Evolutionary conservation across 164 flowering plant genomes (phyloP), one percentile per base, ranked within the genome.

Genomic region (Liriodendron chinense): DNA sequence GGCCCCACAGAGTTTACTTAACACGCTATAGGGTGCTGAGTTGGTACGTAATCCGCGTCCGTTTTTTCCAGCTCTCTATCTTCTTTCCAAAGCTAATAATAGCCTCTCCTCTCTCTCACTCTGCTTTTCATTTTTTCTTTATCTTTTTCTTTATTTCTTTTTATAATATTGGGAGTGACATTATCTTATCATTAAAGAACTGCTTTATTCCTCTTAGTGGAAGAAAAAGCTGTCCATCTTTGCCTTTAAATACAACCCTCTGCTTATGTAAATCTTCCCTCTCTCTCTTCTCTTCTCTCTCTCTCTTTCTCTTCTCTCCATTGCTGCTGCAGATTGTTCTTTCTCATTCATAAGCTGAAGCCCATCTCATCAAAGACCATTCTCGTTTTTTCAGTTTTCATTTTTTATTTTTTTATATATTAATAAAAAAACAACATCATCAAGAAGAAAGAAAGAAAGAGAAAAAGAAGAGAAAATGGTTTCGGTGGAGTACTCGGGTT

Each of bases 401-500:
- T 47, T 23, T 18, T 28, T 18, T 43, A 59, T 8, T 9, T 70
- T 70, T 50, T 10, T 57, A 34, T 34, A 34, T 34, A 34, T 34
- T 34, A 50, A 71, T 43, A 9, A 25, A 50, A 61, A 18, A 67
- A 12, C 13, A 53, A 53, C 16, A 53, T 16, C 59, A 21, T 9
- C 20, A 69, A 34, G 12, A 9, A 7, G 12, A 10, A 43, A 48
- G 50, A 14, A 47, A 24, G 28, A 18, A 9, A 47, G 8, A 2
- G 47, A 22, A 12, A 12, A 20, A 43, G 34, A 13, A n/a, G 6
- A 25, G 23, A 6, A 49, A 28, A 23, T 86, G 84, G 88, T 83
- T 69, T 83, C 83, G 4, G 77, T 71, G 9, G 88, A 84, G 66
- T 82, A 83, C 50, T 77, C 86, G 1, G 77, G 84, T 47, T 71